phyloP scores from a whole-genome alignment of 2,329 filamentous ascomycete genomes.

The Alternaria incomplexa region DNA sequence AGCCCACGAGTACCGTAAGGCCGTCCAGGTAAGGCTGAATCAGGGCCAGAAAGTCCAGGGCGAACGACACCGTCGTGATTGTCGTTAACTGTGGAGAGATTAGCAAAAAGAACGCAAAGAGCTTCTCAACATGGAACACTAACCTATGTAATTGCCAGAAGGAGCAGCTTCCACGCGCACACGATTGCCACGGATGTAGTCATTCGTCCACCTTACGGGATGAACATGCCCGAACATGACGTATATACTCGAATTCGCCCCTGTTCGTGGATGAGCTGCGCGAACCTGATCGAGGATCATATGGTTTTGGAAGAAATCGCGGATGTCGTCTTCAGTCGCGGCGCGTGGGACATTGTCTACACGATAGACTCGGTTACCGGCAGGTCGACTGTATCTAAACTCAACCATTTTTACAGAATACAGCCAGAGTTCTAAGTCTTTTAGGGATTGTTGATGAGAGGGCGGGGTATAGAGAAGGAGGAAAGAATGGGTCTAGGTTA shows the following conservation, averaged over 20 bases:
- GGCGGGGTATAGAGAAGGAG: not conserved
- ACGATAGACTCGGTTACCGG: not conserved
- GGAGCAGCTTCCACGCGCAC: not conserved
- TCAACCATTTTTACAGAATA: not conserved
- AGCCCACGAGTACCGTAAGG: no score
- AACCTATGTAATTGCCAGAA: not conserved
- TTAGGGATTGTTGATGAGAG: not conserved
- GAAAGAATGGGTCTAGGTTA: not conserved
- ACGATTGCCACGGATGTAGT: not conserved
- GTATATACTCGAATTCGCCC: not conserved
- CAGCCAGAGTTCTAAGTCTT: not conserved
- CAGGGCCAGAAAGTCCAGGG: not conserved
- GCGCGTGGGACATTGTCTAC: not conserved
- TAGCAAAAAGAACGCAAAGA: not conserved
- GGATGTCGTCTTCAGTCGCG: not conserved
- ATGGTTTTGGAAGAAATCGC: not conserved
- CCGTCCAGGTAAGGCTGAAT: not conserved
- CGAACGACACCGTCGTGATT: not conserved
- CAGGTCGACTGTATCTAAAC: not conserved
- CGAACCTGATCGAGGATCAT: not conserved
- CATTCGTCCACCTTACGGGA: not conserved
- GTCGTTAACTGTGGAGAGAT: not conserved
- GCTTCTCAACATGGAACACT: not conserved
- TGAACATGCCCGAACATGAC: not conserved
- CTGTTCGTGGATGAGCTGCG: not conserved